Percentiles rank a stretch among this genome's conserved stretches.
These are phyloP conservation scores for Elsinoe perseae DNA, from an alignment of 2,329 filamentous ascomycete genomes.

Conservation along the genomic window DNA sequence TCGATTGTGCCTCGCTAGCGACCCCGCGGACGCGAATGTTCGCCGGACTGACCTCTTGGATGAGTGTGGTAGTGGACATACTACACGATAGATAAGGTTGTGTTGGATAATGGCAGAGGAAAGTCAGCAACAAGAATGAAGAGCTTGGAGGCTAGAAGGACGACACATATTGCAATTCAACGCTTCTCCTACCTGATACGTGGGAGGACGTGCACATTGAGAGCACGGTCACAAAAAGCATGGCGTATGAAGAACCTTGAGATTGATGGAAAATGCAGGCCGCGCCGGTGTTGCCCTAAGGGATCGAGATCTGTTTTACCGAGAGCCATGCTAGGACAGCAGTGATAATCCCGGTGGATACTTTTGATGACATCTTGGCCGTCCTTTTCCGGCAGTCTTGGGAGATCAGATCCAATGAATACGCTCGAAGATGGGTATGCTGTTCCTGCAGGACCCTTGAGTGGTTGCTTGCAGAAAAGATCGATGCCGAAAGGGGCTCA, in stretches of 20 bases:
- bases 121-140: not conserved
- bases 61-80: not conserved
- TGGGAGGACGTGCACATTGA: not conserved
- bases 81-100: not conserved
- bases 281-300: not conserved
- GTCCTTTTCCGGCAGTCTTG: not conserved
- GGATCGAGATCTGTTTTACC: not conserved
- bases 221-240: not conserved
- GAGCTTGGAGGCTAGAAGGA: not conserved
- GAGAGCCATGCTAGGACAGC: not conserved
- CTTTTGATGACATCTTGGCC: too few relatives aligned
- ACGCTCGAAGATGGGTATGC: not conserved
- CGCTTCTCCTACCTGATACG: not conserved
- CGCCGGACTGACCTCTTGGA: not conserved
- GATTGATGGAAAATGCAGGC: not conserved
- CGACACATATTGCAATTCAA: not conserved
- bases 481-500: not conserved
- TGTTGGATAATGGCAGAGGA: not conserved
- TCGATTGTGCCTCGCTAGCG: not conserved
- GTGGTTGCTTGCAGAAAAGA: not conserved
- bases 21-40: not conserved
- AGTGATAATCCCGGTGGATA: not conserved
- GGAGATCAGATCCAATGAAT: not conserved
- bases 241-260: not conserved
- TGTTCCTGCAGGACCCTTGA: constrained; percentile 2